Evolutionary conservation across 805 yeast genomes (phyloP), one percentile per base, ranked within the genome.

Genomic region (Hanseniaspora vineae): DNA sequence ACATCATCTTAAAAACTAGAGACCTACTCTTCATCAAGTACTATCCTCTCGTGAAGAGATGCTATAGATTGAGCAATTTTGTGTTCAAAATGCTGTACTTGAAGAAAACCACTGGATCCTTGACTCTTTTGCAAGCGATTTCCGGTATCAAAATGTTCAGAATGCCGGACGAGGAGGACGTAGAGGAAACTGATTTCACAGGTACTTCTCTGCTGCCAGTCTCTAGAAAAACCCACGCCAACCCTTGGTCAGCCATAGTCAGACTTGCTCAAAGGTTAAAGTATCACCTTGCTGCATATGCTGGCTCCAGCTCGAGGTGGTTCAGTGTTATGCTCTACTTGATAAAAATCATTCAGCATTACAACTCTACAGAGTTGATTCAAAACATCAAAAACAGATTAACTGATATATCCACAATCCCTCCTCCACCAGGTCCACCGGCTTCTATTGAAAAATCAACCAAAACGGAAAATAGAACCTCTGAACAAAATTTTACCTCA

Each of bases 291-390:
- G 29, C 29, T 5, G 8, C 29, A 23, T 23, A 23, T 8, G 8
- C 6, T 23, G 29, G 29, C 8, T 23, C 14, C 6, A 12, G 15
- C 37, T 33, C 40, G 19, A 55, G 84, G 2, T 61, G 80, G 42
- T 77, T 90, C 64, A 96, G 96, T 0, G 72, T 82, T 0, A 85
- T 94, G 2, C 81, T 89, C 46, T 88, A 90, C 59, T 58, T 80
- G 20, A 70, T 89, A 51, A 86, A 87, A 64, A 85, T 89, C 55
- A 69, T 87, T 35, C 97, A 89, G 62, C 89, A 97, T 96, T 89
- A 95, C 94, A 78, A 79, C 51, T 75, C 84, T 23, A 78, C 88
- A 14, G 86, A 83, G 50, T 75, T 86, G 58, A 78, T 85, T 2
- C 63, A 74, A 3, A 75, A 76, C 57, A 57, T 82, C 50, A 71